These are phyloP conservation scores for Danielozyma ontarioensis DNA, from an alignment of 805 yeast species.

Conservation along the genomic window DNA sequence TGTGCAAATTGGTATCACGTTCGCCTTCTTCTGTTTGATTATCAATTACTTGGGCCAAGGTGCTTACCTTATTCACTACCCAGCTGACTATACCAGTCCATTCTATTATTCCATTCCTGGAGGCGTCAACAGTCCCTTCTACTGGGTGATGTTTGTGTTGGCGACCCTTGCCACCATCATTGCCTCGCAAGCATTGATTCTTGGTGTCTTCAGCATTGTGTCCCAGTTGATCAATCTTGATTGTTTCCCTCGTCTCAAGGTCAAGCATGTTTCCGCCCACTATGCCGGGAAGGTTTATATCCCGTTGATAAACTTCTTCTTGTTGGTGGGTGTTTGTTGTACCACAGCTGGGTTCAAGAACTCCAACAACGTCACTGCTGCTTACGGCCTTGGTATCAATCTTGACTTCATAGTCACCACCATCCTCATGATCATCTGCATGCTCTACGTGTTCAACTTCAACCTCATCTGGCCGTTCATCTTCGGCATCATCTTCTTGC, in stretches of 20 bases:
- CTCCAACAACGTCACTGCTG: constrained; percentile 48
- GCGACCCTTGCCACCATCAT: constrained; percentile 53
- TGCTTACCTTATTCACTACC: constrained; percentile 41
- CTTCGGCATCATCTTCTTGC: constrained; percentile 36
- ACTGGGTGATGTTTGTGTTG: constrained; percentile 48
- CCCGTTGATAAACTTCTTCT: constrained; percentile 44
- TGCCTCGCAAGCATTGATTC: constrained; percentile 57
- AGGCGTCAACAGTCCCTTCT: constrained; percentile 35
- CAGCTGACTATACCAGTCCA: constrained; percentile 34
- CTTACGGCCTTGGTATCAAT: constrained; percentile 57
- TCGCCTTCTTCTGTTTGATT: constrained; percentile 48
- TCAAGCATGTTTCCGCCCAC: constrained; percentile 40
- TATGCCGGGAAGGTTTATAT: constrained; percentile 50
- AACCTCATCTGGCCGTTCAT: constrained; percentile 28
- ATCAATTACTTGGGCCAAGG: constrained; percentile 56
- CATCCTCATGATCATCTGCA: constrained; percentile 37
- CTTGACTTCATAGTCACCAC: constrained; percentile 53
- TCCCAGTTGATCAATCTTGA: constrained; percentile 50
- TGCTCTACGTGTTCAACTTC: constrained; percentile 41
- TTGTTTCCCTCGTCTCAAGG: constrained; percentile 47
- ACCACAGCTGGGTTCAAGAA: constrained; percentile 51
- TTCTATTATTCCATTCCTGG: constrained; percentile 52
- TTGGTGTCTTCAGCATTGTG: constrained; percentile 50
- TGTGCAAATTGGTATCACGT: constrained; percentile 41
- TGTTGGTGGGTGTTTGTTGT: constrained; percentile 46